Base-by-base conservation (phyloP, 1,284 basidiomycete species). In the Neolentinus lepideus region DNA sequence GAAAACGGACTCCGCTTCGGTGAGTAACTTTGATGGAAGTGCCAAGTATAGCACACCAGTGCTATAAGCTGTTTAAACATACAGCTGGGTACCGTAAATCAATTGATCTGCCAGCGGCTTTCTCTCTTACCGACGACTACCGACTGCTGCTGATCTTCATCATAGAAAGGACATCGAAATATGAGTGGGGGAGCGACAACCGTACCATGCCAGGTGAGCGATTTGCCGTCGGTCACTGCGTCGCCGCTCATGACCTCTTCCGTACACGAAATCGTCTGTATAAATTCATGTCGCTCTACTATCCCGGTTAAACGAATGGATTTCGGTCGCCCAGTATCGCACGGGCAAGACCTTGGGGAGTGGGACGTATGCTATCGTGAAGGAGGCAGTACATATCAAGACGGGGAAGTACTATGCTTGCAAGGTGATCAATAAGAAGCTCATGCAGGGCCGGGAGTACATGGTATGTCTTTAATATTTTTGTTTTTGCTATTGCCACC, bases 371-470 rank as follows among this genome's bases (percentile, higher is more conserved):
- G 90, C 91, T 58, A 91, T 93, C 65, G 91, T 93, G 59, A 93
- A 93, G 71, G 96, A 98, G 75, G 96, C 94, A 48, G 93, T 98
- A 14, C 95, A 98, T 67, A 91, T 98, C 77, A 88, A 89, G 72
- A 96, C 94, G 0, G 85, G 92, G 58, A 77, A 76, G 63, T 72
- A 90, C 71, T 94, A 87, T 76, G 92, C 91, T n/a, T 94, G 92
- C 79, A 94, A 94, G 71, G 91, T 93, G 65, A 91, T 92, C 72
- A 90, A 96, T 83, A 99, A 98, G 80, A 93, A 95, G 70, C 86
- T 99, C 63, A 96, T 99, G 92, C 91, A 92, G 72, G 92, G 92
- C 14, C 77, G 91, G 60, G 91, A 93, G 73, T 84, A 92, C 69
- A 92, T 93, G 91, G 92, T 90, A 47, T 57, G 78, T 68, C 22